Percentiles rank a stretch among this genome's conserved stretches.
Conservation (phyloP, 305 asterid genomes). For the Fraxinus angustifolia region DNA sequence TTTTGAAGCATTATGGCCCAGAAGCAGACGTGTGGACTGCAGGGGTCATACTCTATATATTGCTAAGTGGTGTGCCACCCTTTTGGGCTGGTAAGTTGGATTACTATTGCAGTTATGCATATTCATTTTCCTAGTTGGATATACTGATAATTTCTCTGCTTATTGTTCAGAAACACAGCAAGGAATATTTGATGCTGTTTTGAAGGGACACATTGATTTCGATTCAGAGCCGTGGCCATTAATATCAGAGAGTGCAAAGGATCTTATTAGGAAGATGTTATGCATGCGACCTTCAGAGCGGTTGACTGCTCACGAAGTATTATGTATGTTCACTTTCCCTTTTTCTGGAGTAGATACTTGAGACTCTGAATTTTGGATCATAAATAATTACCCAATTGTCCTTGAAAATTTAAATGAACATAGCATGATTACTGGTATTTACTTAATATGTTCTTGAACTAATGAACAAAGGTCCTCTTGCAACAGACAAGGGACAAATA, state of each 20-base stretch:
- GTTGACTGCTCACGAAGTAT: slow-evolving; percentile 76
- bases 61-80: slow-evolving; percentile 90
- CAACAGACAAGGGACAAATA: not conserved
- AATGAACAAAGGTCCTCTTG: not conserved
- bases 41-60: slow-evolving; percentile 78
- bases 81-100: slow-evolving; percentile 86
- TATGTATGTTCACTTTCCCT: slow-evolving; percentile 46
- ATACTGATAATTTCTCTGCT: slow-evolving; percentile 24
- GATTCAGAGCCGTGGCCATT: slow-evolving; percentile 86
- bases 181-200: slow-evolving; percentile 89
- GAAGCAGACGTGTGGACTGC: slow-evolving; percentile 94
- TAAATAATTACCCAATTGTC: not conserved
- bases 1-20: slow-evolving; percentile 82
- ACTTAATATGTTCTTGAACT: not conserved
- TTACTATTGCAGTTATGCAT: not conserved
- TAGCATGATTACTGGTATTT: not conserved
- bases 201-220: slow-evolving; percentile 75
- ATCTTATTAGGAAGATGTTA: slow-evolving; percentile 75
- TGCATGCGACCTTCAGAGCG: slow-evolving; percentile 80
- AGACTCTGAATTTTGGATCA: not conserved
- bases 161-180: slow-evolving; percentile 74
- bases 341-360: slow-evolving; percentile 4
- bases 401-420: not conserved
- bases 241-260: slow-evolving; percentile 80
- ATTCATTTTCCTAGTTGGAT: slow-evolving; percentile 6